phyloP scores from a whole-genome alignment of 2,329 filamentous ascomycete genomes.

The Aspergillus transmontanensis region DNA sequence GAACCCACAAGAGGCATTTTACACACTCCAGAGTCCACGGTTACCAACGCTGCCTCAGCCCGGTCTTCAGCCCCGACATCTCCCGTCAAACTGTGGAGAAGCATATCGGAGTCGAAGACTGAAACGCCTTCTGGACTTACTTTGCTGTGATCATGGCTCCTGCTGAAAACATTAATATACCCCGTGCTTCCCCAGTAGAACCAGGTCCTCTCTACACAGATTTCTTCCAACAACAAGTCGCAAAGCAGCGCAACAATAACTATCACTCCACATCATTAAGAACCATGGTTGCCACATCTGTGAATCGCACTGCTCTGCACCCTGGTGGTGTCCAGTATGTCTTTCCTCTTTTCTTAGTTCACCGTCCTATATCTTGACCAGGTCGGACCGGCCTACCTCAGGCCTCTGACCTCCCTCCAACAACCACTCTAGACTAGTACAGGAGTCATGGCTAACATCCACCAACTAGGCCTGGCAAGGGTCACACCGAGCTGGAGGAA shows the following conservation, averaged over 20 bases:
- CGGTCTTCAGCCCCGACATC: conserved; percentile 37
- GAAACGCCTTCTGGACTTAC: conserved; percentile 12
- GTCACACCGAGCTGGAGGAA: conserved; percentile 97
- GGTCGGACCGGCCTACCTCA: neutral
- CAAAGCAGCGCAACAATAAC: conserved; percentile 60
- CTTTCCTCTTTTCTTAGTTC: conserved; percentile 7
- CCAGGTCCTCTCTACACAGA: conserved; percentile 55
- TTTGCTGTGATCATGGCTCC: conserved; percentile 31
- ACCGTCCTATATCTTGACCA: conserved; percentile 7
- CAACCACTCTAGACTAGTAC: conserved; percentile 1
- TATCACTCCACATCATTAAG: conserved; percentile 61
- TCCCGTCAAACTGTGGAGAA: conserved; percentile 46
- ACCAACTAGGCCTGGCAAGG: conserved; percentile 68
- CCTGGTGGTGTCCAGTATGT: conserved; percentile 87
- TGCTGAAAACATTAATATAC: conserved; percentile 48
- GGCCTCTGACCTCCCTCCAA: neutral
- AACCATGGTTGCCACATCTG: conserved; percentile 56
- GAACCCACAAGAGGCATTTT: conserved; percentile 26
- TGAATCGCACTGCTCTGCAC: conserved; percentile 93
- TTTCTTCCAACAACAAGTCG: conserved; percentile 60
- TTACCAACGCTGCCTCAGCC: conserved; percentile 23
- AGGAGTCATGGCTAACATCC: conserved; percentile 10
- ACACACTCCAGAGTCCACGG: conserved; percentile 17
- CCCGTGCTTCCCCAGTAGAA: conserved; percentile 44
- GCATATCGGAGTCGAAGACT: conserved; percentile 23